Evolutionary conservation across 192 early-diverging fungal species (phyloP), one percentile per base, ranked within the genome.

Genomic region (Dissophora globulifera): DNA sequence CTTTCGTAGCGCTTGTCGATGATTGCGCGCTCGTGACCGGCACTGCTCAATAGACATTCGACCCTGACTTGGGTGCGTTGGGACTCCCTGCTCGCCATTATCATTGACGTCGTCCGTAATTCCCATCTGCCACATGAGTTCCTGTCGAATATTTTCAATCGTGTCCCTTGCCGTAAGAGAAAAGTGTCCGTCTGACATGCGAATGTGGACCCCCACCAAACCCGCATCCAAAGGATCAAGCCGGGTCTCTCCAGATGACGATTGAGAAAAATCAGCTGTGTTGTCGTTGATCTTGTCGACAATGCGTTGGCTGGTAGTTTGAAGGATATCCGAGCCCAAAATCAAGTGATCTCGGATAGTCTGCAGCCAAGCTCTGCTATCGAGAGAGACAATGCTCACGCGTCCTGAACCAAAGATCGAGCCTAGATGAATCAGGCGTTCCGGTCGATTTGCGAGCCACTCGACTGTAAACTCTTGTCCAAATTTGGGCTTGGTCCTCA

Each of bases 341-440:
- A 67, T 67, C 35, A 79, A 54, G 23, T 67, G 58, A 23, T 69
- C 69, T 19, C 47, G 40, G 31, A 82, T 65, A 33, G 47, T 71
- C 33, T 55, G 33, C 26, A 58, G 33, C 57, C 69, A 58, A 0
- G 55, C 47, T 35, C 70, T 67, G 16, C 62, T 75, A 11, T 62
- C 52, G 15, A 75, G 41, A 8, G 69, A 48, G n/a, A 81, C 66
- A 16, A 82, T 62, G n/a, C 69, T 69, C 13, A 87, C 49, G 2
- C 85, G 60, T 3, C 61, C 68, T 7, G 81, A 68, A 15, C 80
- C 78, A 58, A 83, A 84, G 13, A 84, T 61, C 1, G 85, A 84
- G 2, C 82, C 83, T 45, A 87, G 78, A 22, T 78, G 60, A 4
- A 84, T 69, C 41, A 87, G n/a, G 19, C 59, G 49, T 27, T 87